Percentiles rank a stretch among this genome's conserved stretches.
phyloP scores from a whole-genome alignment of 192 early-diverging fungal species.

The Coemansia sp. region DNA sequence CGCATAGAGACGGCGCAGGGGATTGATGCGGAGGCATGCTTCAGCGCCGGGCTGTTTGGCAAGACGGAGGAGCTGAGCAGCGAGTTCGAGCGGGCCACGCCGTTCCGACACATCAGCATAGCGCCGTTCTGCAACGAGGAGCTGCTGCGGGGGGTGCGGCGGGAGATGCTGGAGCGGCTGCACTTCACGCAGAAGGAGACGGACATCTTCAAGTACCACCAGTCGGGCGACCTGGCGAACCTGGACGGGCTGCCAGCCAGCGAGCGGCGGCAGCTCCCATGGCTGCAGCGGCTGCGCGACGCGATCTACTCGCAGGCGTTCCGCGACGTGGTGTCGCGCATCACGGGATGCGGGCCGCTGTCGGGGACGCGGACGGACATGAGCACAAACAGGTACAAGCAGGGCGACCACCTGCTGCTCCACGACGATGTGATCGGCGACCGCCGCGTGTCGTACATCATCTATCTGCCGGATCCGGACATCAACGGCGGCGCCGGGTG shows the following conservation, averaged over 20 bases:
- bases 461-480: slow-evolving; percentile 71
- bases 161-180: slow-evolving; percentile 62
- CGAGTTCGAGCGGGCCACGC: slow-evolving; percentile 43
- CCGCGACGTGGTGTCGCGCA: slow-evolving; percentile 61
- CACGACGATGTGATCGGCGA: slow-evolving; percentile 85
- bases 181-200: slow-evolving; percentile 83
- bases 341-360: slow-evolving; percentile 71
- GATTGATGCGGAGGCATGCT: slow-evolving; percentile 17
- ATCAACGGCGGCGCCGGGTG: slow-evolving; percentile 52
- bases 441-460: slow-evolving; percentile 72
- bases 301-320: slow-evolving; percentile 75
- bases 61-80: slow-evolving; percentile 13
- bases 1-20: no score
- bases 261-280: slow-evolving; percentile 59
- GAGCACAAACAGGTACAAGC: slow-evolving; percentile 69
- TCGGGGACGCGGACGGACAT: slow-evolving; percentile 69
- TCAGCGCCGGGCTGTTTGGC: slow-evolving; percentile 29
- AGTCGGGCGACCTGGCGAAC: slow-evolving; percentile 82
- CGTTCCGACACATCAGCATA: slow-evolving; percentile 69
- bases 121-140: slow-evolving; percentile 59
- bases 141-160: slow-evolving; percentile 62
- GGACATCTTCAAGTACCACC: slow-evolving; percentile 79
- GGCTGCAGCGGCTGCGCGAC: slow-evolving; percentile 64
- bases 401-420: slow-evolving; percentile 72
- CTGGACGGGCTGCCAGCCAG: slow-evolving; percentile 66